Evolutionary conservation across 1,139 yeast species (phyloP).

Genomic region (Meyerozyma guilliermondii): DNA sequence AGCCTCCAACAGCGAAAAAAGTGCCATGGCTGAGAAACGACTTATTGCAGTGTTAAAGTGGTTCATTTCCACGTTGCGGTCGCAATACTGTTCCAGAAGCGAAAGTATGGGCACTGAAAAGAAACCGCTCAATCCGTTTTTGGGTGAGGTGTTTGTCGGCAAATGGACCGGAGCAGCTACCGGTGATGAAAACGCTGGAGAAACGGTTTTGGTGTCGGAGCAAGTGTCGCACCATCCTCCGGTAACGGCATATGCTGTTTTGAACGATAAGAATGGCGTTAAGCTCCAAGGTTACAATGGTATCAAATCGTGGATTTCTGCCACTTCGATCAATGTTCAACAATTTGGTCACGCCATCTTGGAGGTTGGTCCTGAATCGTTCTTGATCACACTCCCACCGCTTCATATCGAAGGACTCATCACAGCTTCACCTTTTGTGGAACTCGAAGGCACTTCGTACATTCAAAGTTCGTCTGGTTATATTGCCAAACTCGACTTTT

Average conservation of each 20-base stretch:
- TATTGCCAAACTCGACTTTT: conserved; percentile 67
- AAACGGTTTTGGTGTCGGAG: conserved; percentile 73
- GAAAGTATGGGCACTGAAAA: conserved; percentile 90
- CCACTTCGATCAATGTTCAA: conserved; percentile 75
- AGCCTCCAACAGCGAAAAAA: conserved; percentile 26
- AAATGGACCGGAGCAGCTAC: conserved; percentile 49
- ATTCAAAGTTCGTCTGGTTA: conserved; percentile 82
- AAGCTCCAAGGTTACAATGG: conserved; percentile 85
- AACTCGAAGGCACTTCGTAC: conserved; percentile 77
- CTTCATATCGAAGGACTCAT: conserved; percentile 90
- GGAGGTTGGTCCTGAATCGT: conserved; percentile 60
- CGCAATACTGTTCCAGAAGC: conserved; percentile 90
- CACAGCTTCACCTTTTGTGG: conserved; percentile 86
- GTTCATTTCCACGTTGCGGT: conserved; percentile 86
- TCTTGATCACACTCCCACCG: conserved; percentile 87
- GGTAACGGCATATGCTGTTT: conserved; percentile 78
- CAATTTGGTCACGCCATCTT: conserved; percentile 89
- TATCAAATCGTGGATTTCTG: conserved; percentile 75
- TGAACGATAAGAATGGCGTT: conserved; percentile 65
- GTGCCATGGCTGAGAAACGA: conserved; percentile 52
- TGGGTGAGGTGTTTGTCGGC: conserved; percentile 90
- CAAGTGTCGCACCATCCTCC: conserved; percentile 98
- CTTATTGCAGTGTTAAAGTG: conserved; percentile 81
- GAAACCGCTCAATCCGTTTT: conserved; percentile 91
- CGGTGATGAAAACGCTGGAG: conserved; percentile 47